These are phyloP conservation scores for Mycena olivaceomarginata DNA, from an alignment of 768 basidiomycete genomes.

Conservation along the genomic window DNA sequence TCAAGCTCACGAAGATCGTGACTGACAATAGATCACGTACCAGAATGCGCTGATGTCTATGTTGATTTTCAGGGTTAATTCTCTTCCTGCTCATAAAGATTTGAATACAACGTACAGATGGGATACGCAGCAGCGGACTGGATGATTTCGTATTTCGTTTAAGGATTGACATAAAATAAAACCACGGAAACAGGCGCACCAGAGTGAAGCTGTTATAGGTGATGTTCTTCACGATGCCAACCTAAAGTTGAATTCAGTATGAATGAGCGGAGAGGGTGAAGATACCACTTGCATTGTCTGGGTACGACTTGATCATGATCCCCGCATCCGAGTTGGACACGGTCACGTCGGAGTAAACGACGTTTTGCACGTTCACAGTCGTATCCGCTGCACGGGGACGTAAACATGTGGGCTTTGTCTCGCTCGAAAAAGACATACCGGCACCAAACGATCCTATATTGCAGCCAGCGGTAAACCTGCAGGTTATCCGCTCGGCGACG, in stretches of 20 bases:
- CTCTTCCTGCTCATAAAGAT: not conserved
- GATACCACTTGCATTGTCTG: slow-evolving; percentile 36
- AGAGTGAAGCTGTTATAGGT: slow-evolving; percentile 44
- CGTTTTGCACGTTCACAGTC: slow-evolving; percentile 47
- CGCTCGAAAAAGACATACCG: not conserved
- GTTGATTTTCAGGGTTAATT: not conserved
- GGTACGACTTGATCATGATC: slow-evolving; percentile 48
- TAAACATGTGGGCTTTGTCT: not conserved
- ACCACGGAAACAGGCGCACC: not conserved
- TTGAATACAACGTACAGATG: not conserved
- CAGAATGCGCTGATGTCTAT: slow-evolving; percentile 45
- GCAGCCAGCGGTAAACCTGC: slow-evolving; percentile 47
- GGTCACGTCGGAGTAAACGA: slow-evolving; percentile 47
- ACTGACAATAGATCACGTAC: not conserved
- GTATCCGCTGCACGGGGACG: slow-evolving; percentile 21
- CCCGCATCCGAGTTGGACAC: slow-evolving; percentile 49
- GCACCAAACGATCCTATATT: slow-evolving; percentile 50
- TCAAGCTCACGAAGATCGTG: not conserved
- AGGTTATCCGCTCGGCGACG: slow-evolving; percentile 43
- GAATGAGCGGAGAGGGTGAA: not conserved
- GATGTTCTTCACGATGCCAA: slow-evolving; percentile 47
- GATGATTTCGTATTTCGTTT: not conserved
- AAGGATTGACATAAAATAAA: not conserved
- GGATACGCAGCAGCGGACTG: slow-evolving; percentile 36
- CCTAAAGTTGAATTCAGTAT: not conserved